Percentiles rank a stretch among this genome's conserved stretches.
Conservation (phyloP, 2,329 filamentous ascomycete species). For the Aquanectria penicillioides region DNA sequence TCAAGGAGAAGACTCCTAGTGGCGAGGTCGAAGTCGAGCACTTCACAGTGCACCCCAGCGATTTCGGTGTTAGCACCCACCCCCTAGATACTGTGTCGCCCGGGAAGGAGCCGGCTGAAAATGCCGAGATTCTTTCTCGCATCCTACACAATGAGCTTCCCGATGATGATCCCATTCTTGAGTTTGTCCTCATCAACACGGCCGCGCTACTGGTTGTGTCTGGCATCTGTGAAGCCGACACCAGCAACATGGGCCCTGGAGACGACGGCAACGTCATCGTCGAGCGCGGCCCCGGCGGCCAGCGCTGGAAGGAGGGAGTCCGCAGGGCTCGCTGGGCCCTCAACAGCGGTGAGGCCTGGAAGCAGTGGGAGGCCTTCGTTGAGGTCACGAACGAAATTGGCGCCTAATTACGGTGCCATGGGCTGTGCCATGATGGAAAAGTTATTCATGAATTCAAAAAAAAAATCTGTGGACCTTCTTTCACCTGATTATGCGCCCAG, state of each 20-base stretch:
- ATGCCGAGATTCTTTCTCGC: constrained; percentile 82
- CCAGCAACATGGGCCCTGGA: constrained; percentile 79
- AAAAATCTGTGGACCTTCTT: constrained; percentile 3
- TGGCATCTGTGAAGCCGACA: constrained; percentile 86
- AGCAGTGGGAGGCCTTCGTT: constrained; percentile 84
- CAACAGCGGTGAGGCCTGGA: constrained; percentile 85
- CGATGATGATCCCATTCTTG: constrained; percentile 83
- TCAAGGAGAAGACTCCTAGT: constrained; percentile 61
- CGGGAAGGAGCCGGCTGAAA: constrained; percentile 86
- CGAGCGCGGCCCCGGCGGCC: constrained; percentile 85
- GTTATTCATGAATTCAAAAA: constrained; percentile 16
- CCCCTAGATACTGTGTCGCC: constrained; percentile 81
- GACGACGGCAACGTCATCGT: constrained; percentile 84
- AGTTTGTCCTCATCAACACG: constrained; percentile 95
- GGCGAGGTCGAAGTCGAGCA: constrained; percentile 70
- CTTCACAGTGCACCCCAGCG: constrained; percentile 82
- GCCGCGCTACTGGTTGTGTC: constrained; percentile 87
- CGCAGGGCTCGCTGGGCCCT: constrained; percentile 89
- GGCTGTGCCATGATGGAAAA: constrained; percentile 3
- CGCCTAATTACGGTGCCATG: constrained; percentile 20
- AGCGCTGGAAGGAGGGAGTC: constrained; percentile 95
- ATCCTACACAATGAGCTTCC: constrained; percentile 80
- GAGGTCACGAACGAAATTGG: constrained; percentile 75
- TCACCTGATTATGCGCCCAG: constrained; percentile 11
- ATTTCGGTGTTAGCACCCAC: constrained; percentile 85